A percentile compares a stretch with the other conserved stretches of the same genome.
These are phyloP conservation scores for Cryphonectria radicalis DNA, from an alignment of 2,329 filamentous ascomycete species.

Conservation along the genomic window DNA sequence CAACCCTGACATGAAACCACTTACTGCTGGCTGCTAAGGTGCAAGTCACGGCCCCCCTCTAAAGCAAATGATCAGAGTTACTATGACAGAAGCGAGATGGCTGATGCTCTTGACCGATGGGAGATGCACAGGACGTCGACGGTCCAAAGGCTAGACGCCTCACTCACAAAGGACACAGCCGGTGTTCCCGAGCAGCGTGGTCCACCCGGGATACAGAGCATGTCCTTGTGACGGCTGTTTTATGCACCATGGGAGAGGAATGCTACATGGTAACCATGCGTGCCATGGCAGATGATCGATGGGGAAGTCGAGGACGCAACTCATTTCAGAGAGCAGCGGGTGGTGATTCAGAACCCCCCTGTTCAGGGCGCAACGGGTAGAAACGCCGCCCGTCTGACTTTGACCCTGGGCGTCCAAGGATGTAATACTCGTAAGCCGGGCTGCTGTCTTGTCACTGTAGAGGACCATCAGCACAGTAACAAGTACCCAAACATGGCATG, in stretches of 20 bases:
- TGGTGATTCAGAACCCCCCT: conserved; percentile 2
- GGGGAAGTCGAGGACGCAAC: neutral
- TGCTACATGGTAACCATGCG: neutral
- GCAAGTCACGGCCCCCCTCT: neutral
- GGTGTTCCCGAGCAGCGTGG: neutral
- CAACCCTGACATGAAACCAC: neutral
- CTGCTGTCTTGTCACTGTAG: conserved; percentile 11
- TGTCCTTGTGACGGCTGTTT: neutral
- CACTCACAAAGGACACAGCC: neutral
- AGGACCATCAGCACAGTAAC: too few species aligned
- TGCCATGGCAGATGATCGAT: conserved; percentile 4
- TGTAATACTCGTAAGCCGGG: conserved; percentile 8
- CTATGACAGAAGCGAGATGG: neutral
- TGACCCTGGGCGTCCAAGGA: neutral
- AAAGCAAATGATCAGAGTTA: neutral
- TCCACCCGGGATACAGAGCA: neutral
- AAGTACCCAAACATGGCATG: too few species aligned
- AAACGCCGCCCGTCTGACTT: conserved; percentile 7
- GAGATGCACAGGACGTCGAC: neutral
- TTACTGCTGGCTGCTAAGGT: neutral
- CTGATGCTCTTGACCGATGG: neutral
- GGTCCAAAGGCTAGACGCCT: too few species aligned
- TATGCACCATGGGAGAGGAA: neutral
- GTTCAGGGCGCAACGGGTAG: conserved; percentile 4
- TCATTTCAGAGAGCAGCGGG: conserved; percentile 3